A percentile compares a stretch with the other conserved stretches of the same genome.
These are phyloP conservation scores for Lipomyces spencermartinsiae DNA, from an alignment of 805 yeast genomes.

Conservation along the genomic window DNA sequence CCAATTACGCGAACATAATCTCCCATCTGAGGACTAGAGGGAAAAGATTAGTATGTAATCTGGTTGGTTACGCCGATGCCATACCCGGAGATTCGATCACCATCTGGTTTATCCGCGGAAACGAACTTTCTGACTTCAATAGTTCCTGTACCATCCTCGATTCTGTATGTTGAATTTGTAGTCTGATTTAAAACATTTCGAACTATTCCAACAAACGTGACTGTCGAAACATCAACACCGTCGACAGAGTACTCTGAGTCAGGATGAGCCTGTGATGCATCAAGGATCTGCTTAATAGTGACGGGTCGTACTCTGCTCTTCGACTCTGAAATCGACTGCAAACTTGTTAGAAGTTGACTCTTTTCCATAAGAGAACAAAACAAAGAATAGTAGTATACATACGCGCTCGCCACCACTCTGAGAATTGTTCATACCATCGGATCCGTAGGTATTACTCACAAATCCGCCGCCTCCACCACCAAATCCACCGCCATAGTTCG, in stretches of 20 bases:
- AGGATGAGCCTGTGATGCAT: conserved; percentile 57
- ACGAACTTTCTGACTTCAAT: conserved; percentile 62
- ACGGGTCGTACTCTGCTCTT: conserved; percentile 53
- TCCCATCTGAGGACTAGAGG: conserved; percentile 39
- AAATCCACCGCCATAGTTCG: conserved; percentile 16
- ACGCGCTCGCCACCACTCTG: conserved; percentile 29
- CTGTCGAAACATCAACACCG: conserved; percentile 50
- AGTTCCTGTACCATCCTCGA: conserved; percentile 74
- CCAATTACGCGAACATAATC: conserved; percentile 60
- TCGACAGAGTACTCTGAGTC: conserved; percentile 62
- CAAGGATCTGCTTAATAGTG: conserved; percentile 66
- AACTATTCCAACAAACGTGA: conserved; percentile 63
- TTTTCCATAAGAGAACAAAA: neutral
- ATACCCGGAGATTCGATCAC: neutral
- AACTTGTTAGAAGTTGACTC: neutral
- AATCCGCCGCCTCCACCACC: conserved; percentile 22
- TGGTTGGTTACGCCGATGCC: neutral
- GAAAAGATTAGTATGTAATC: neutral
- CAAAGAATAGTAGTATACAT: conserved; percentile 3
- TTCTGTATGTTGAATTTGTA: conserved; percentile 53
- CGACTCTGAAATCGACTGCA: conserved; percentile 28
- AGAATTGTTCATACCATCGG: conserved; percentile 19
- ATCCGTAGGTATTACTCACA: conserved; percentile 21
- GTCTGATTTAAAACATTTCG: conserved; percentile 56
- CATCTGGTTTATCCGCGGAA: conserved; percentile 44